Percentiles rank a stretch among this genome's conserved stretches.
Conservation (phyloP, 2,329 filamentous ascomycete species). For the Cercospora beticola region DNA sequence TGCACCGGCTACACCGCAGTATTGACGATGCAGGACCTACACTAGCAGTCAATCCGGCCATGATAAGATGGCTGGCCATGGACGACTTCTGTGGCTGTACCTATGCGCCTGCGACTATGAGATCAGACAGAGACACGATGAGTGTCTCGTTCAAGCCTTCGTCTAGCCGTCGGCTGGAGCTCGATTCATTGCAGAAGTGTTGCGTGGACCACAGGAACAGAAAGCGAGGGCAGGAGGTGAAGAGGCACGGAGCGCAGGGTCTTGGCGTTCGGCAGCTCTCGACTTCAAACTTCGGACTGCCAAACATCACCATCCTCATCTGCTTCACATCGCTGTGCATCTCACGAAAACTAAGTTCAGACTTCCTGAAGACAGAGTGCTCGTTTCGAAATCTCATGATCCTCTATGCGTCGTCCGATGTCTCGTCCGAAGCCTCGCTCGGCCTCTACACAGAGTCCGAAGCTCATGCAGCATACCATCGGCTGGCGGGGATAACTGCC, state of each 20-base stretch:
- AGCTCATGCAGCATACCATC: slow-evolving; percentile 3
- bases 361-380: not conserved
- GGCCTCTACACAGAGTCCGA: not conserved
- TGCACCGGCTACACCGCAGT: not conserved
- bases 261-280: not conserved
- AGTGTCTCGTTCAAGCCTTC: not conserved
- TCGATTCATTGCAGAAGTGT: not conserved
- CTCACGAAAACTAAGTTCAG: not conserved
- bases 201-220: not conserved
- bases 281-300: not conserved
- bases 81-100: not conserved
- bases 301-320: not conserved
- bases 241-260: not conserved
- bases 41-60: not conserved
- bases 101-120: not conserved
- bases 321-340: not conserved
- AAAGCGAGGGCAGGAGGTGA: not conserved
- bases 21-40: not conserved
- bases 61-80: not conserved
- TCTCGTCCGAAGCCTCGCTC: not conserved
- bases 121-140: not conserved
- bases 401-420: not conserved
- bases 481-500: slow-evolving; percentile 10
- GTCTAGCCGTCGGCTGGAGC: not conserved
- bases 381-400: not conserved